A percentile compares a stretch with the other conserved stretches of the same genome.
Conservation (phyloP, 2,329 filamentous ascomycete genomes). For the Remersonia thermophila region DNA sequence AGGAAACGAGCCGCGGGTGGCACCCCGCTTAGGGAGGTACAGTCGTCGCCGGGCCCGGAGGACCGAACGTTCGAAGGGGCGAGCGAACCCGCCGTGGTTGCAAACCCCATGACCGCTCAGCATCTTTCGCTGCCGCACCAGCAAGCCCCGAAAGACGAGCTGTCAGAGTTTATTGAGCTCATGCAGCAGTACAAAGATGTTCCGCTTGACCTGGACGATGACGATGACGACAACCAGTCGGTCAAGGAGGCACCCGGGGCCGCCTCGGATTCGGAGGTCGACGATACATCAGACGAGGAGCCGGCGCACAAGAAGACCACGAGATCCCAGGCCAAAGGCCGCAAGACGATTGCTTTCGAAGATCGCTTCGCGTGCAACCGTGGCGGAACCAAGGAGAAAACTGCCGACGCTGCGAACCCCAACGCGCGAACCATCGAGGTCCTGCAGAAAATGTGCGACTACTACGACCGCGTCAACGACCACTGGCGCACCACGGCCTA, state of each 20-base stretch:
- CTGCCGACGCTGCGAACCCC: constrained; percentile 41
- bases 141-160: constrained; percentile 33
- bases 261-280: constrained; percentile 13
- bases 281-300: constrained; percentile 19
- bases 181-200: constrained; percentile 48
- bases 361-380: constrained; percentile 43
- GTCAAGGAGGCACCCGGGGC: constrained; percentile 11
- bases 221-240: constrained; percentile 19
- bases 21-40: constrained; percentile 17
- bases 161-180: constrained; percentile 53
- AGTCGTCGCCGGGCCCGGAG: constrained; percentile 4
- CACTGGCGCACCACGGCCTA: constrained; percentile 67
- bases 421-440: constrained; percentile 67
- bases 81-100: too few species aligned
- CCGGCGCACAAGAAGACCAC: constrained; percentile 16
- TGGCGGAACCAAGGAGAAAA: constrained; percentile 33
- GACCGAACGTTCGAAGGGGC: background rate
- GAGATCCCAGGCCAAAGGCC: constrained; percentile 9
- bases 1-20: constrained; percentile 26
- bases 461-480: constrained; percentile 65
- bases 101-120: background rate
- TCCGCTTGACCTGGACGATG: constrained; percentile 38
- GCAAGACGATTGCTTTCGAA: constrained; percentile 25
- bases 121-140: background rate
- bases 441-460: constrained; percentile 64